Conservation (phyloP, 495 filamentous ascomycete species). For the Xylaria curta region DNA sequence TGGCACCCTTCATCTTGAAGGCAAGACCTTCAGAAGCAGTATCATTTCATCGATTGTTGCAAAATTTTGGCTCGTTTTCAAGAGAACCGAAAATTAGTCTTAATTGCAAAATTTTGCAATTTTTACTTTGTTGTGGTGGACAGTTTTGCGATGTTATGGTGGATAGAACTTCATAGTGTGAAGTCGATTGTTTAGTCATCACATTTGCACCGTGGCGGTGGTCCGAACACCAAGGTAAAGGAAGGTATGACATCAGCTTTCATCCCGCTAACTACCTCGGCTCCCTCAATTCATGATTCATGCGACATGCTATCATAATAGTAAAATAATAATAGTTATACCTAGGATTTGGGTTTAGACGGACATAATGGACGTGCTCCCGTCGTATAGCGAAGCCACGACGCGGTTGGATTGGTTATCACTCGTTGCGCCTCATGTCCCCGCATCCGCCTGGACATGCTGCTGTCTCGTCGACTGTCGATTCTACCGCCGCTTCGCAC, state of each 20-base stretch:
- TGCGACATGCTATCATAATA: not conserved
- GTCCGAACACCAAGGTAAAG: not conserved
- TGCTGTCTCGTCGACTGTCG: conserved; percentile 52
- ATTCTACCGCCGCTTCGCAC: conserved; percentile 52
- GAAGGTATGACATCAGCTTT: conserved; percentile 10
- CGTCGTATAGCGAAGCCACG: conserved; percentile 52
- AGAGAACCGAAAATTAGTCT: not conserved
- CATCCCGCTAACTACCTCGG: too few species aligned
- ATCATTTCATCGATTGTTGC: not conserved
- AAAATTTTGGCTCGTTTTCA: not conserved
- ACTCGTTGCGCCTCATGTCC: conserved; percentile 47
- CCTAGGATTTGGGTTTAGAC: not conserved
- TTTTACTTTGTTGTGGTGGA: not conserved
- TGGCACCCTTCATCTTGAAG: not conserved
- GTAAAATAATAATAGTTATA: too few species aligned
- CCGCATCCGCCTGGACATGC: conserved; percentile 40
- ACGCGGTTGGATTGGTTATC: conserved; percentile 51
- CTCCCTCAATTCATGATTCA: too few species aligned
- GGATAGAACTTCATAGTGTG: not conserved
- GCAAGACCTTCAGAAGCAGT: not conserved
- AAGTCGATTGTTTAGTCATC: conserved; percentile 9
- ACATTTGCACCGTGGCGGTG: not conserved
- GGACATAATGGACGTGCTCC: conserved; percentile 44
- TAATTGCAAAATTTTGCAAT: not conserved
- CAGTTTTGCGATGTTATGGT: not conserved